Evolutionary conservation across 108 stramenopile genomes (phyloP).

Genomic region (Mayamaea pseudoterrestris): DNA sequence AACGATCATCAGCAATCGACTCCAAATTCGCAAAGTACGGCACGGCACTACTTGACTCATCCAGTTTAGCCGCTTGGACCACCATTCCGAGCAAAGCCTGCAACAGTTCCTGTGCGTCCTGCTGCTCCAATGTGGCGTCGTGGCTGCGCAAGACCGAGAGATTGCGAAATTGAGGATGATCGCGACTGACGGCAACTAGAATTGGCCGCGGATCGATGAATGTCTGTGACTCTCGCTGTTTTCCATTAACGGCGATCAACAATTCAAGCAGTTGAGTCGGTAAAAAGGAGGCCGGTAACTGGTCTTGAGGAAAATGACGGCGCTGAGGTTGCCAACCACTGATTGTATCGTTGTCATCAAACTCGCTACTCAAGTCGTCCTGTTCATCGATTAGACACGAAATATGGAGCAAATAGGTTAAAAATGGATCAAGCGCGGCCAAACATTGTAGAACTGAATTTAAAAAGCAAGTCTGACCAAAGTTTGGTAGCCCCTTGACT

Average conservation of each 20-base stretch:
- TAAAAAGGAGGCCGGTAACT: too few species aligned
- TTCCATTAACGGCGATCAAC: slow-evolving; percentile 3
- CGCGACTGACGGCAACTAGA: neutral
- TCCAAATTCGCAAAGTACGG: slow-evolving; percentile 4
- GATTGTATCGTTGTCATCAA: neutral
- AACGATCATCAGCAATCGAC: neutral
- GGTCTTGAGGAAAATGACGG: too few species aligned
- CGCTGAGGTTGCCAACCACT: neutral
- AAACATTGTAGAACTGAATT: slow-evolving; percentile 69
- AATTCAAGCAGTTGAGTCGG: too few species aligned
- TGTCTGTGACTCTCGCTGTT: too few species aligned
- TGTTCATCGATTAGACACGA: slow-evolving; percentile 12
- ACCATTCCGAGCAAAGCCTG: slow-evolving; percentile 45
- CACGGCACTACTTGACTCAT: slow-evolving; percentile 1
- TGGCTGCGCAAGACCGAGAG: too few species aligned
- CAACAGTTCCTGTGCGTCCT: slow-evolving; percentile 78
- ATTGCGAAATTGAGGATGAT: slow-evolving; percentile 5
- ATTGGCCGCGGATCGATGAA: slow-evolving; percentile 1
- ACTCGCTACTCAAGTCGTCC: too few species aligned
- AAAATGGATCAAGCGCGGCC: slow-evolving; percentile 47
- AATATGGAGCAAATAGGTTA: slow-evolving; percentile 35
- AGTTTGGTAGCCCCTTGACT: slow-evolving; percentile 42
- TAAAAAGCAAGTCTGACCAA: slow-evolving; percentile 73
- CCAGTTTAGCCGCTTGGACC: slow-evolving; percentile 15
- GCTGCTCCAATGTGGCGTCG: too few species aligned